These are phyloP conservation scores for Lachancea mirantina DNA, from an alignment of 805 yeast genomes.

Conservation along the genomic window DNA sequence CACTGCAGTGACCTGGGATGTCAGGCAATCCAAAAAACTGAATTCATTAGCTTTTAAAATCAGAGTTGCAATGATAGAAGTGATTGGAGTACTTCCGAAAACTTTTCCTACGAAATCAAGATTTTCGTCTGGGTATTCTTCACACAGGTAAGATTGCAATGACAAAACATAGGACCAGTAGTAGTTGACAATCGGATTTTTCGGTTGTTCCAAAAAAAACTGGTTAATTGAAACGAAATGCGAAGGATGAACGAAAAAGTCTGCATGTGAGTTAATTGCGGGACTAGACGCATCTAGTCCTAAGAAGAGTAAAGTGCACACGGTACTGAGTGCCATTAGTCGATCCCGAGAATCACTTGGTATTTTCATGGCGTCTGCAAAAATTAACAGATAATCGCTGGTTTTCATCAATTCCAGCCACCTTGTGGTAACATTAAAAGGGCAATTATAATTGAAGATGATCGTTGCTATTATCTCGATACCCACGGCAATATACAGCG, in stretches of 20 bases:
- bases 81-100: constrained; percentile 11
- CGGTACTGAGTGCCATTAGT: constrained; percentile 42
- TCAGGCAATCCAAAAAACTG: constrained; percentile 35
- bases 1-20: no score
- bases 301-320: constrained; percentile 45
- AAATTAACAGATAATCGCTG: constrained; percentile 23
- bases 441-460: constrained; percentile 33
- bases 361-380: constrained; percentile 5
- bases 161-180: constrained; percentile 61
- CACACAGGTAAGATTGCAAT: constrained; percentile 42
- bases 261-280: constrained; percentile 32
- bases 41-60: constrained; percentile 34
- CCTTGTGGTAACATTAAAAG: constrained; percentile 29
- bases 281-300: constrained; percentile 49
- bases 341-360: constrained; percentile 16
- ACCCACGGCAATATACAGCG: constrained; percentile 33
- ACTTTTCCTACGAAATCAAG: constrained; percentile 11
- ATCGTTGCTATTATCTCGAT: constrained; percentile 35
- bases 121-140: constrained; percentile 31
- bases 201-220: constrained; percentile 31
- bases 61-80: constrained; percentile 22
- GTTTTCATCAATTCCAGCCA: constrained; percentile 54
- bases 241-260: constrained; percentile 36
- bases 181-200: constrained; percentile 47
- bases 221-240: constrained; percentile 37